Evolutionary conservation across 208 protist species (phyloP), one percentile per base, ranked within the genome.

Genomic region (Zelonia costaricensis): DNA sequence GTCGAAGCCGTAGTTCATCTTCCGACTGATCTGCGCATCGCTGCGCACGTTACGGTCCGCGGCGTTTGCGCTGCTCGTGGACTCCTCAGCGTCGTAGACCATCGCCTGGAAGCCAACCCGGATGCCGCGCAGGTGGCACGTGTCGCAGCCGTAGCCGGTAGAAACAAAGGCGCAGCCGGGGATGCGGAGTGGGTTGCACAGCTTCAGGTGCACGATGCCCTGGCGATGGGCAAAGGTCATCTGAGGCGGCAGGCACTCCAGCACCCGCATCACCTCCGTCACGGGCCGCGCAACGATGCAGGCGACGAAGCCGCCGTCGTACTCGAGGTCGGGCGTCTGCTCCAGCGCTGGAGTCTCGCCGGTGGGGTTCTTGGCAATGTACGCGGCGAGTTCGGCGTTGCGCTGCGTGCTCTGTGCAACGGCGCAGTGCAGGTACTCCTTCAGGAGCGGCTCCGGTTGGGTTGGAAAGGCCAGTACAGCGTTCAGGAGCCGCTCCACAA

Each of bases 181-280:
- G 30, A 86, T 78, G 1, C 51, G 51, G 6, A 88, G 66, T 15
- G 85, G 81, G 36, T 88, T 88, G n/a, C 33, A 74, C 27, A 86
- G 66, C 18, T 58, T 62, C 36, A 88, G 42, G 56, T 72, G 72
- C 28, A 92, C 42, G 12, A 88, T 62, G 42, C 67, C 77, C 43
- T 71, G 49, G 16, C 64, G 36, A 23, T 81, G 69, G 4, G 74
- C 76, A 49, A 88, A 80, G n/a, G 69, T 83, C 31, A 88, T 49
- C 40, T 64, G 61, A 15, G 23, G 20, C 25, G 82, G 81, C 20
- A 86, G 31, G 0, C 43, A 22, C 20, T 76, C 59, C 25, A 80
- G 33, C 10, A 80, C 35, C 1, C 20, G 25, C 18, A 58, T 57
- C 40, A 74, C 62, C 27, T 75, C 66, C 8, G 53, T 58, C 25